Evolutionary conservation across 2,329 filamentous ascomycete species (phyloP).

Genomic region (Metarhizium album): DNA sequence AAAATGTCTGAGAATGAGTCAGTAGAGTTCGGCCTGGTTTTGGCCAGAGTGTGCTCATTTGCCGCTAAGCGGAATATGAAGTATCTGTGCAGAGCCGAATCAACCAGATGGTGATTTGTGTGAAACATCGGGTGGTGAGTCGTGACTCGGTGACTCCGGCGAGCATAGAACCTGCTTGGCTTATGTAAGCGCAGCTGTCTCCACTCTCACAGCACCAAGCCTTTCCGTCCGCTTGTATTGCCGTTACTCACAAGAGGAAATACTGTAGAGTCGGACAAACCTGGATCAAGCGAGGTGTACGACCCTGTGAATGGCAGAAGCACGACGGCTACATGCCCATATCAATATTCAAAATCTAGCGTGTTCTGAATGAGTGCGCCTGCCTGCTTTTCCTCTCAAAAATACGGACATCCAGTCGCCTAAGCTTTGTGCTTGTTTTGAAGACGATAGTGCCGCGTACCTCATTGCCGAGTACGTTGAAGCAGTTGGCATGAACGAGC

Average conservation of each 20-base stretch:
- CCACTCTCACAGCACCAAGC: too few species aligned
- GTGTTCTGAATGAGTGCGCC: slow-evolving; percentile 10
- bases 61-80: too few species aligned
- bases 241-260: slow-evolving; percentile 6
- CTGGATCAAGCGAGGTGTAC: slow-evolving; percentile 10
- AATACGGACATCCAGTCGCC: slow-evolving; percentile 10
- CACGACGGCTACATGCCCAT: slow-evolving; percentile 4
- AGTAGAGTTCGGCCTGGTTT: too few species aligned
- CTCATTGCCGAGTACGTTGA: slow-evolving; percentile 10
- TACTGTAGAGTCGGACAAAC: slow-evolving; percentile 6
- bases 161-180: too few species aligned
- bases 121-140: too few species aligned
- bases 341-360: slow-evolving; percentile 6
- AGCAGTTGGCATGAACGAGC: slow-evolving; percentile 8
- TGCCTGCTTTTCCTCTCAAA: slow-evolving; percentile 7
- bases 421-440: slow-evolving; percentile 9
- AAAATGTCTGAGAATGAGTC: too few species aligned
- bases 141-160: too few species aligned
- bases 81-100: too few species aligned
- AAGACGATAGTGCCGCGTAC: slow-evolving; percentile 10
- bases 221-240: too few species aligned
- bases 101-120: too few species aligned
- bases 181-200: too few species aligned
- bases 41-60: too few species aligned
- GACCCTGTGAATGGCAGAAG: slow-evolving; percentile 9